Percentiles rank a stretch among this genome's conserved stretches.
Conservation (phyloP, 768 basidiomycete genomes). For the Sarcodon aspratus region DNA sequence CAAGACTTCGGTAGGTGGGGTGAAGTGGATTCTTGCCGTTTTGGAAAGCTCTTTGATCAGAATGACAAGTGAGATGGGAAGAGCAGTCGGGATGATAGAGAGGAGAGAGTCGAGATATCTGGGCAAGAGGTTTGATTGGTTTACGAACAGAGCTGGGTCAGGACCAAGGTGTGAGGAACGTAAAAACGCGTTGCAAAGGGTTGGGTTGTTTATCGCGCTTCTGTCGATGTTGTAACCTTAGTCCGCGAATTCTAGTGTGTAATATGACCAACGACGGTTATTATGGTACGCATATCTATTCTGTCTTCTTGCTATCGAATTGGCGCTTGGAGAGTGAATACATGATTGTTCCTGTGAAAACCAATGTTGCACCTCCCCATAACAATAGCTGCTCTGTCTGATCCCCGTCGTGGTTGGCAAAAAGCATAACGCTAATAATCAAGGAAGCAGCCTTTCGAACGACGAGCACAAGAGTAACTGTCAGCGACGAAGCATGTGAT, state of each 20-base stretch:
- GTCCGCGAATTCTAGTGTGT: background rate
- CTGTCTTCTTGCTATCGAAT: too few species aligned
- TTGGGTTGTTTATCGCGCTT: slow-evolving; percentile 7
- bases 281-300: too few species aligned
- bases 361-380: slow-evolving; percentile 60
- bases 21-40: slow-evolving; percentile 30
- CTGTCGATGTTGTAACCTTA: background rate
- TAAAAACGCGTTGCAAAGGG: slow-evolving; percentile 25
- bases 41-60: slow-evolving; percentile 40
- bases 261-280: too few species aligned
- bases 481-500: slow-evolving; percentile 59
- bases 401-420: slow-evolving; percentile 21
- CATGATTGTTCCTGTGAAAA: slow-evolving; percentile 58
- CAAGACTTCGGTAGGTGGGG: slow-evolving; percentile 22
- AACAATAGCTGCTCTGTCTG: slow-evolving; percentile 29
- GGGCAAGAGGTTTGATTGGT: slow-evolving; percentile 45
- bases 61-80: slow-evolving; percentile 38
- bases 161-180: slow-evolving; percentile 34
- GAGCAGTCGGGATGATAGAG: slow-evolving; percentile 30
- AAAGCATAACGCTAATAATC: slow-evolving; percentile 51
- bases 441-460: slow-evolving; percentile 75
- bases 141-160: slow-evolving; percentile 26
- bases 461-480: slow-evolving; percentile 70
- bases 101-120: slow-evolving; percentile 28
- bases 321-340: slow-evolving; percentile 33